Evolutionary conservation across 805 yeast species (phyloP), one percentile per base, ranked within the genome.

Genomic region (Suhomyces canberraensis): DNA sequence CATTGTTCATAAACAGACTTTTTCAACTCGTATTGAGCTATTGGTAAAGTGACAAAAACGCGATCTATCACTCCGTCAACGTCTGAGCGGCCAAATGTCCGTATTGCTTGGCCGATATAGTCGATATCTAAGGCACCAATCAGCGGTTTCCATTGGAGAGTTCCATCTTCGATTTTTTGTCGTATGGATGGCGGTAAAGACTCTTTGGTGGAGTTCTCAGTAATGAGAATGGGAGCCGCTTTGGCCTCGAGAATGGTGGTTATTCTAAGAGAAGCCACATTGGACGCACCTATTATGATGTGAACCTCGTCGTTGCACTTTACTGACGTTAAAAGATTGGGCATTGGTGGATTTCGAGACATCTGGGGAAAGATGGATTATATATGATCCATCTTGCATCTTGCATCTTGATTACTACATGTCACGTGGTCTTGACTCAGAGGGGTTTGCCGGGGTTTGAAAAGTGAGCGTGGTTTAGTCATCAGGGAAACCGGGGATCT

Each of bases 11-110:
- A 79, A 9, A 87, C 71, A 2, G 51, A 44, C 16, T 54, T 45
- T 31, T 74, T 74, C 31, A 66, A 36, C 2, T 39, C 48, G 36
- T 58, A 43, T 8, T 57, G 48, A 3, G 45, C 25, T 11, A 52
- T 39, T 1, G 71, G 60, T 3, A 78, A 51, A 11, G 77, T 70
- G 2, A 88, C 81, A 58, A 84, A 89, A 2, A 86, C 90, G 39
- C 78, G 66, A 56, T 90, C 97, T 4, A 87, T 87, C 2, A 86
- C 66, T 19, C 60, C 53, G 31, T 75, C 80, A 3, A 83, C 88
- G 17, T 75, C 75, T 0, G 54, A 49, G 35, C 95, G 69, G 3
- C 96, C 96, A 24, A 74, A 51, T 0, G 69, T 60, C 1, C 67
- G 61, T 25, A 88, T 60, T 13, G 22, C 21, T 9, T n/a, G 16